Evolutionary conservation across 352 stramenopile species (phyloP), one percentile per base, ranked within the genome.

Genomic region (Pythium dissotocum): DNA sequence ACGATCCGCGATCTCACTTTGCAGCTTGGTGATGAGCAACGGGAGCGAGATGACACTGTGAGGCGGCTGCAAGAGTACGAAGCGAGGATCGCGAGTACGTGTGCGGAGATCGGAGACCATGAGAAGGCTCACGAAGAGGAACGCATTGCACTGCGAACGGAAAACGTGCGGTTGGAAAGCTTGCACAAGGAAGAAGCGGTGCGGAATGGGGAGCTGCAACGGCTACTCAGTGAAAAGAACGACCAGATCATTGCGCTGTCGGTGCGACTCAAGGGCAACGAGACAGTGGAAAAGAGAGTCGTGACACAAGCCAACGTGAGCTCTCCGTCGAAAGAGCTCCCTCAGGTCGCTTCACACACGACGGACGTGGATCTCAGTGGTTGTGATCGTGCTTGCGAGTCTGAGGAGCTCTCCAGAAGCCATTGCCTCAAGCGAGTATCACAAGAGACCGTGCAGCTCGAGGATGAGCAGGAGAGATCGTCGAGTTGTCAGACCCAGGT

Each of bases 11-110:
- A 71, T 35, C 76, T 91, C 21, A 64, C 73, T 30, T 54, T 30
- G 1, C 75, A 78, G n/a, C 73, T 91, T 5, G 57, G 73, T 46
- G 67, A 80, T 4, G 80, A 89, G 53, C 77, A 90, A 53, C 67
- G 40, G 0, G 77, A 91, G 55, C 75, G 82, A 3, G 79, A 90
- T 56, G 85, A 95, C 12, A 90, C 82, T 4, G 85, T 85, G 0
- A 82, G 75, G 35, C 78, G 80, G 2, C 69, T 93, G 6, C 79
- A 91, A 55, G 84, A 94, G 48, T 93, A 95, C 51, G 87, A 94
- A 54, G 65, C 70, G 18, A 76, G 79, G 0, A 88, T 95, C 46
- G 83, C 75, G 2, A 91, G 73, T 36, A 93, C 85, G 26, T 91
- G 85, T 14, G 65, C 77, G 21, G 87, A 82, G 6, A 94, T 95